These are phyloP conservation scores for Scedosporium aurantiacum DNA, from an alignment of 2,329 filamentous ascomycete species.

Conservation along the genomic window DNA sequence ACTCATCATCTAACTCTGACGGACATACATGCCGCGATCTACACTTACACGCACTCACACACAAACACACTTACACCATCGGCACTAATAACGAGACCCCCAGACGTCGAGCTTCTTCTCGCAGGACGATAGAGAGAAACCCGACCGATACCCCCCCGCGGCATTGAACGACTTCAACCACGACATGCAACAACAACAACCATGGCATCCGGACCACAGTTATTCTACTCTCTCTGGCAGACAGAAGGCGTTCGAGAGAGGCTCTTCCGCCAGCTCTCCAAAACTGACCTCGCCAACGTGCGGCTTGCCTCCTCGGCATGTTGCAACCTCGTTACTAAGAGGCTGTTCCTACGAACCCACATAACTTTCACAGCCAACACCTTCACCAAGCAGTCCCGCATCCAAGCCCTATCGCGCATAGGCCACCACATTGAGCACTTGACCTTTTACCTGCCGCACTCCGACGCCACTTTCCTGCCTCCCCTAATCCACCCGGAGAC, in stretches of 20 bases:
- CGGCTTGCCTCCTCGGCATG: constrained; percentile 60
- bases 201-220: constrained; percentile 39
- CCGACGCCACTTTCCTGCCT: constrained; percentile 67
- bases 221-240: constrained; percentile 46
- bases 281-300: constrained; percentile 44
- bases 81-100: neutral
- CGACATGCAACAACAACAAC: constrained; percentile 37
- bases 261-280: constrained; percentile 38
- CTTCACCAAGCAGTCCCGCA: constrained; percentile 62
- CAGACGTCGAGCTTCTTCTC: neutral
- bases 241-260: constrained; percentile 36
- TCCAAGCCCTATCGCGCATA: constrained; percentile 66
- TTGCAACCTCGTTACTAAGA: constrained; percentile 57
- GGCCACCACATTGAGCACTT: constrained; percentile 70
- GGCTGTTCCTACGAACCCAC: constrained; percentile 57
- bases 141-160: neutral
- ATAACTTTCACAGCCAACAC: constrained; percentile 62
- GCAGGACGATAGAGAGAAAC: neutral
- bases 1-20: neutral
- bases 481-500: constrained; percentile 71
- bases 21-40: neutral
- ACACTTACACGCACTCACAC: neutral
- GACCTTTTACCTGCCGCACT: constrained; percentile 67
- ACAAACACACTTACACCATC: neutral
- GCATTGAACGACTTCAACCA: constrained; percentile 8